Evolutionary conservation across 176 grass and related monocot genomes (phyloP).

Genomic region (Bromus sterilis): DNA sequence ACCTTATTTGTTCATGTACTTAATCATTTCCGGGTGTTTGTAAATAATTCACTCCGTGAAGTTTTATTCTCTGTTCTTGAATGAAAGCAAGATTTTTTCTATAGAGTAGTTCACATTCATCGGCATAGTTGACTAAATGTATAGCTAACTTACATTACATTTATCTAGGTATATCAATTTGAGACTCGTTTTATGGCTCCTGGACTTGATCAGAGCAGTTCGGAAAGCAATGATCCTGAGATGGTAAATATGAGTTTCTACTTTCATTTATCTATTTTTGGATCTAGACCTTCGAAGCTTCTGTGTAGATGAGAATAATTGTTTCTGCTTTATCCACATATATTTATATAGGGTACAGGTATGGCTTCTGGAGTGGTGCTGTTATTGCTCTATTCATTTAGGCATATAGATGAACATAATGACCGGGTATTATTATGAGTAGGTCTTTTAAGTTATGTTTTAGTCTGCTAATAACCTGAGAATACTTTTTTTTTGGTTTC

Average conservation of each 20-base stretch:
- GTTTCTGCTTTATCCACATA: too few relatives aligned
- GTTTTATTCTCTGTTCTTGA: background rate
- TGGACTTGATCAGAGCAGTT: conserved; percentile 81
- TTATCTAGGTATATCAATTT: conserved; percentile 62
- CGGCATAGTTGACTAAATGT: background rate
- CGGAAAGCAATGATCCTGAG: conserved; percentile 70
- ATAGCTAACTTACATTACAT: background rate
- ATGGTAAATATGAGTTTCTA: conserved; percentile 61
- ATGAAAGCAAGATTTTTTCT: background rate
- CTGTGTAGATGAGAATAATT: too few relatives aligned
- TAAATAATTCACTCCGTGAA: background rate
- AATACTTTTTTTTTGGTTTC: background rate
- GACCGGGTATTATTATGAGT: background rate
- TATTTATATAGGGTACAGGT: background rate
- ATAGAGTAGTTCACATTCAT: background rate
- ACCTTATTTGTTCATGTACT: background rate
- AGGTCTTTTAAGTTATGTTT: background rate
- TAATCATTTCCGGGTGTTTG: background rate
- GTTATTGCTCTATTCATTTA: background rate
- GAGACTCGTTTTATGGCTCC: conserved; percentile 84
- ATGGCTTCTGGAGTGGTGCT: background rate
- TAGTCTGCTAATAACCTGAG: background rate
- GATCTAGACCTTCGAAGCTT: too few relatives aligned
- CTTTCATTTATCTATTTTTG: background rate
- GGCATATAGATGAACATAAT: background rate